Evolutionary conservation across 1,284 basidiomycete species (phyloP), one percentile per base, ranked within the genome.

Genomic region (Trametes hirsuta): DNA sequence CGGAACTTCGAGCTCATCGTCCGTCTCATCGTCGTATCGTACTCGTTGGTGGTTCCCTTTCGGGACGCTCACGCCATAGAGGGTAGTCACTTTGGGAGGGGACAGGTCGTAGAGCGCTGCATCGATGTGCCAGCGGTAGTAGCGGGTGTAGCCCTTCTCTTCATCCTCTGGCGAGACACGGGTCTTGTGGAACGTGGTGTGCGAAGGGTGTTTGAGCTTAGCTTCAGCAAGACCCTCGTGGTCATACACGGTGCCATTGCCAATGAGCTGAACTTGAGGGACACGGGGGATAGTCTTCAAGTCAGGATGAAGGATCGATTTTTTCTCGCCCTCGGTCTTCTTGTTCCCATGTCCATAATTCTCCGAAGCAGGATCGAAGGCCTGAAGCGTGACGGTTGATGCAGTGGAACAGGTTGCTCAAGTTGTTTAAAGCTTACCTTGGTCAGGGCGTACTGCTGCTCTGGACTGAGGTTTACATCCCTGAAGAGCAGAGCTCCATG

Each of bases 71-170:
- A 96, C 79, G 0, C 87, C 93, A 66, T 95, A 94, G 8, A 97
- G 84, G 0, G 94, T 94, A 2, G 95, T 97, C 42, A 94, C 94
- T 67, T 84, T 88, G 2, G 95, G 95, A n/a, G 93, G 93, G 22
- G 85, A 84, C 24, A 94, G 84, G 63, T 92, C 87, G 74, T 97
- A 97, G 25, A 97, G 76, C 0, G 95, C 95, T 1, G 95, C 95
- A 69, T 97, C 95, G 74, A 97, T 96, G 76, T 97, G 94, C 93
- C 94, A 95, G 55, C 93, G 82, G 73, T 95, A 95, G 81, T 93
- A 96, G 34, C 94, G 84, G 11, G 94, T 96, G 45, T 81, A 75
- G 25, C 92, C 92, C 54, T 83, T 81, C 10, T 77, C 84, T 67
- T 92, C 90, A 63, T 97, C 94, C 67, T 90, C 91, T 2, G 83